Percentiles rank a stretch among this genome's conserved stretches.
These are phyloP conservation scores for Acanthamoeba quina DNA, from an alignment of 208 protist species.

Conservation along the genomic window DNA sequence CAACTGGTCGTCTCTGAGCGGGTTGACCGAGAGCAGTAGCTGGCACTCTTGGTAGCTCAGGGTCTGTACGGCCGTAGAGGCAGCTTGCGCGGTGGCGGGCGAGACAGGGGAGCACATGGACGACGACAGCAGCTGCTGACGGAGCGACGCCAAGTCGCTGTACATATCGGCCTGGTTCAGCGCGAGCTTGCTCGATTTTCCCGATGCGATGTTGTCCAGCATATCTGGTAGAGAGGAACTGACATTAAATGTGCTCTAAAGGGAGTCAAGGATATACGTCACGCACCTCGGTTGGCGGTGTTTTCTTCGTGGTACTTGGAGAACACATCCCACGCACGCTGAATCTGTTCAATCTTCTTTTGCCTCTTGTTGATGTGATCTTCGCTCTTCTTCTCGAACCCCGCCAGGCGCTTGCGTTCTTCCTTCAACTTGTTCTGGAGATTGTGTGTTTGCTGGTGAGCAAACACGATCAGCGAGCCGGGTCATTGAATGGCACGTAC, in stretches of 20 bases:
- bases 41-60: constrained; percentile 41
- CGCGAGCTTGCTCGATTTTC: not conserved
- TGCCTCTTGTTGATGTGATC: not conserved
- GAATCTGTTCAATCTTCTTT: constrained; percentile 13
- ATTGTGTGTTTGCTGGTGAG: not conserved
- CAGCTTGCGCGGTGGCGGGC: not conserved
- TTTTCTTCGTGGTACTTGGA: not conserved
- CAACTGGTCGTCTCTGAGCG: constrained; percentile 16
- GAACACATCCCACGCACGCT: constrained; percentile 4
- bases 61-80: no score
- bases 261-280: not conserved
- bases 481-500: not conserved
- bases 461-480: not conserved
- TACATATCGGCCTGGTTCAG: not conserved
- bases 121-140: constrained; percentile 28
- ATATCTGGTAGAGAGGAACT: not conserved
- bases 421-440: constrained; percentile 60
- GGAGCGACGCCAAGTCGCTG: not conserved
- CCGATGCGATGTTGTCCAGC: not conserved
- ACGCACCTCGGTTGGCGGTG: constrained; percentile 11
- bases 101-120: constrained; percentile 15
- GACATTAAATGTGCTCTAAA: not conserved
- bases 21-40: constrained; percentile 22
- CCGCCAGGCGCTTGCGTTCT: constrained; percentile 15
- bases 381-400: not conserved